phyloP scores from a whole-genome alignment of 768 basidiomycete species.

The Amanita fuliginea region DNA sequence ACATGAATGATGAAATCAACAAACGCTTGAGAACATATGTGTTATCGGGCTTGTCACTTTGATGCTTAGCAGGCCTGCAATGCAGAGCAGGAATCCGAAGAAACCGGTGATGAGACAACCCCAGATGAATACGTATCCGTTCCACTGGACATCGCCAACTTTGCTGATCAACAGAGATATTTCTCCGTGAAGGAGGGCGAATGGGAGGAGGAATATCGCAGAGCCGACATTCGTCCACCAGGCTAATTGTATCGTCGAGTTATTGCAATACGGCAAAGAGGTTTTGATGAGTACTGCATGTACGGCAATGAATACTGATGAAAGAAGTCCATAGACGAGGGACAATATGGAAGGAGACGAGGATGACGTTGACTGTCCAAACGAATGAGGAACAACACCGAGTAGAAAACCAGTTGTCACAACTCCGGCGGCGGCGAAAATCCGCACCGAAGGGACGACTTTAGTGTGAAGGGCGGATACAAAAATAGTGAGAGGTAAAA shows the following conservation, averaged over 20 bases:
- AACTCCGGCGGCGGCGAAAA: slow-evolving; percentile 45
- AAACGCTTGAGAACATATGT: slow-evolving; percentile 75
- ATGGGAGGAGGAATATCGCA: slow-evolving; percentile 51
- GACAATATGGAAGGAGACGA: slow-evolving; percentile 50
- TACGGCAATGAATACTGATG: slow-evolving; percentile 65
- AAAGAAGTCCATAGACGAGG: slow-evolving; percentile 59
- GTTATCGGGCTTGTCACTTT: slow-evolving; percentile 76
- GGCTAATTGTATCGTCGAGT: slow-evolving; percentile 62
- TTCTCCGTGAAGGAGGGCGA: slow-evolving; percentile 51
- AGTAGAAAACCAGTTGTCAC: slow-evolving; percentile 73
- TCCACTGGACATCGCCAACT: slow-evolving; percentile 30
- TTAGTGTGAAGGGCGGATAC: slow-evolving; percentile 54
- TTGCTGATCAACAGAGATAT: slow-evolving; percentile 27
- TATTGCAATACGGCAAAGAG: slow-evolving; percentile 56
- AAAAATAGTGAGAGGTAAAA: slow-evolving; percentile 71
- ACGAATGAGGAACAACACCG: slow-evolving; percentile 51
- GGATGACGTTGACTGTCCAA: slow-evolving; percentile 26
- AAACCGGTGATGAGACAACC: slow-evolving; percentile 60
- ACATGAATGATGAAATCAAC: slow-evolving; percentile 15
- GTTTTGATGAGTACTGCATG: slow-evolving; percentile 69
- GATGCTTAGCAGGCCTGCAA: slow-evolving; percentile 73
- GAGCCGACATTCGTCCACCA: slow-evolving; percentile 74
- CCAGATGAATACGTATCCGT: slow-evolving; percentile 45
- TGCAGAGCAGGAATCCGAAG: slow-evolving; percentile 74
- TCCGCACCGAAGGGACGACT: slow-evolving; percentile 38